These are phyloP conservation scores for Aaosphaeria arxii DNA, from an alignment of 2,329 filamentous ascomycete genomes.

Conservation along the genomic window DNA sequence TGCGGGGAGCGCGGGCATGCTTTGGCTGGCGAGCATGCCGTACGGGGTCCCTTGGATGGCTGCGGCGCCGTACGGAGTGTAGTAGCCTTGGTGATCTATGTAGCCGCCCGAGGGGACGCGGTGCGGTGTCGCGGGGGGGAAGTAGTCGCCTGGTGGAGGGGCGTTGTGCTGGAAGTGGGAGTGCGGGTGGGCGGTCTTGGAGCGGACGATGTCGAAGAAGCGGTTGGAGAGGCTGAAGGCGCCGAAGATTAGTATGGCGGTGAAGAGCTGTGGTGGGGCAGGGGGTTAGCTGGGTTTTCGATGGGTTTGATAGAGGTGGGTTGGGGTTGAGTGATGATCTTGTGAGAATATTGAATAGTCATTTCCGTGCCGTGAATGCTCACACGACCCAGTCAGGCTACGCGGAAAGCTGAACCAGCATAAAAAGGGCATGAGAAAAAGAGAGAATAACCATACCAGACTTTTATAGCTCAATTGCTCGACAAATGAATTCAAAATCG, in stretches of 20 bases:
- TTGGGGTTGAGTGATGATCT: no score
- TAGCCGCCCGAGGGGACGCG: constrained; percentile 18
- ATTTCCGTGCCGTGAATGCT: not conserved
- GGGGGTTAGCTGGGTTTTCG: not conserved
- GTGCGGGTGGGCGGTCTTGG: constrained; percentile 26
- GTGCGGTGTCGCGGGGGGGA: constrained; percentile 29
- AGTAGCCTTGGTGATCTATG: constrained; percentile 12
- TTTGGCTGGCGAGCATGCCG: constrained; percentile 21
- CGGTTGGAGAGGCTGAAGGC: constrained; percentile 58
- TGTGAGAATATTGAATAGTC: not conserved
- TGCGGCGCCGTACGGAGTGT: constrained; percentile 13
- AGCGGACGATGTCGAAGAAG: constrained; percentile 56
- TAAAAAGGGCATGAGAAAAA: constrained; percentile 3
- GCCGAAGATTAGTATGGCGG: constrained; percentile 46
- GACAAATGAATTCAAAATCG: constrained; percentile 91
- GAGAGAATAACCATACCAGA: constrained; percentile 49
- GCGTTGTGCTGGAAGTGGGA: constrained; percentile 16
- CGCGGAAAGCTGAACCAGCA: not conserved
- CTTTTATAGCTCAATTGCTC: constrained; percentile 86
- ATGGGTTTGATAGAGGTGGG: not conserved
- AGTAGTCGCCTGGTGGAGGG: not conserved
- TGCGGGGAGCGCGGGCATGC: constrained; percentile 21
- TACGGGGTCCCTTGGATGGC: constrained; percentile 16
- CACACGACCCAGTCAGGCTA: not conserved
- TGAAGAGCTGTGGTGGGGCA: constrained; percentile 44